Percentiles rank a stretch among this genome's conserved stretches.
phyloP scores from a whole-genome alignment of 768 basidiomycete species.

The Kwoniella dejecticola region DNA sequence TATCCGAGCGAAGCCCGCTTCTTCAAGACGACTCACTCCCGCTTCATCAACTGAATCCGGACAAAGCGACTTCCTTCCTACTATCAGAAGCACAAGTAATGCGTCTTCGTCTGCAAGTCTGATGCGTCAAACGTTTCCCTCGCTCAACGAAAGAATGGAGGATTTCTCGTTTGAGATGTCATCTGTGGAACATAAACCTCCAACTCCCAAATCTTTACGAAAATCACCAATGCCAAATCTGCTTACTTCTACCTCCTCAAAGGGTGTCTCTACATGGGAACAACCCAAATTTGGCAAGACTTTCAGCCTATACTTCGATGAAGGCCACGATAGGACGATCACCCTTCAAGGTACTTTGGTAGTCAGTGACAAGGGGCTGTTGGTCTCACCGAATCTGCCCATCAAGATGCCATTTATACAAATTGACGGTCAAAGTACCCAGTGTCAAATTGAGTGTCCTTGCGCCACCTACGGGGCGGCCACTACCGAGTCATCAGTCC shows the following conservation, averaged over 20 bases:
- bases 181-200: constrained; percentile 12
- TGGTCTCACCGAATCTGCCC: constrained; percentile 25
- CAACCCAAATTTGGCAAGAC: constrained; percentile 3
- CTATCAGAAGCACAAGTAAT: not conserved
- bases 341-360: constrained; percentile 22
- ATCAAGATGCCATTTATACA: constrained; percentile 26
- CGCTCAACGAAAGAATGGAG: constrained; percentile 26
- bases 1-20: constrained; percentile 17
- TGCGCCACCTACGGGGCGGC: not conserved
- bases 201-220: not conserved
- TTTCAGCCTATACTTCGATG: constrained; percentile 23
- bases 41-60: not conserved
- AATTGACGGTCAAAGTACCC: not conserved
- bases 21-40: not conserved
- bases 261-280: not conserved
- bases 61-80: not conserved
- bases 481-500: not conserved
- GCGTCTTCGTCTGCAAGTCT: constrained; percentile 24
- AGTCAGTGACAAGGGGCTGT: constrained; percentile 16
- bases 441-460: constrained; percentile 15
- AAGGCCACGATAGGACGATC: constrained; percentile 3
- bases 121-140: constrained; percentile 28
- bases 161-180: constrained; percentile 44
- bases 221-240: constrained; percentile 5
- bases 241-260: not conserved